A percentile compares a stretch with the other conserved stretches of the same genome.
Evolutionary conservation across 140 eudicot species (phyloP).

Genomic region (Flaveria floridana): DNA sequence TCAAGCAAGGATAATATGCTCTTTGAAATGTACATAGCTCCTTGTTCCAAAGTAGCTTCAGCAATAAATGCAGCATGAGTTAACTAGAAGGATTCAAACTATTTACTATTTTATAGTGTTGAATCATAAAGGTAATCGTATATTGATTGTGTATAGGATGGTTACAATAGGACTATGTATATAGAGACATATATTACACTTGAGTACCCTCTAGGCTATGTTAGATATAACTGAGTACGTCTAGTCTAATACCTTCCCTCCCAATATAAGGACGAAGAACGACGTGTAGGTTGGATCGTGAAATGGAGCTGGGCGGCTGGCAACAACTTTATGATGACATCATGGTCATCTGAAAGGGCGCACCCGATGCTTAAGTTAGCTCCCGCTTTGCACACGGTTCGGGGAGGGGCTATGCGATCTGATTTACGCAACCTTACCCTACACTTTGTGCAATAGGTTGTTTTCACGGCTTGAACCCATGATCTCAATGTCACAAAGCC

Average conservation of each 20-base stretch:
- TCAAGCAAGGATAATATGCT: conserved; percentile 53
- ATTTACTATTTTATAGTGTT: conserved; percentile 1
- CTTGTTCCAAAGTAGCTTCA: conserved; percentile 61
- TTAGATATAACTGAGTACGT: not conserved
- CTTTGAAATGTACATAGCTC: conserved; percentile 53
- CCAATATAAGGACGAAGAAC: not conserved
- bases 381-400: no score
- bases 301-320: not conserved
- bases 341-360: not conserved
- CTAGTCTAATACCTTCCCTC: not conserved
- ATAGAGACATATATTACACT: not conserved
- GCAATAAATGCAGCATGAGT: conserved; percentile 22
- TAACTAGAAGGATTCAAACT: not conserved
- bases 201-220: not conserved
- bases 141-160: not conserved
- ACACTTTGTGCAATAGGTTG: no score
- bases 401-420: no score
- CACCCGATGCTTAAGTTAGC: no score
- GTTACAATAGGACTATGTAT: not conserved
- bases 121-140: not conserved
- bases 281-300: not conserved
- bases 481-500: no score
- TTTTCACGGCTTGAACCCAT: no score
- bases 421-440: no score
- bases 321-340: not conserved